These are phyloP conservation scores for Noccaea caerulescens DNA, from an alignment of 345 rosid species.

Conservation along the genomic window DNA sequence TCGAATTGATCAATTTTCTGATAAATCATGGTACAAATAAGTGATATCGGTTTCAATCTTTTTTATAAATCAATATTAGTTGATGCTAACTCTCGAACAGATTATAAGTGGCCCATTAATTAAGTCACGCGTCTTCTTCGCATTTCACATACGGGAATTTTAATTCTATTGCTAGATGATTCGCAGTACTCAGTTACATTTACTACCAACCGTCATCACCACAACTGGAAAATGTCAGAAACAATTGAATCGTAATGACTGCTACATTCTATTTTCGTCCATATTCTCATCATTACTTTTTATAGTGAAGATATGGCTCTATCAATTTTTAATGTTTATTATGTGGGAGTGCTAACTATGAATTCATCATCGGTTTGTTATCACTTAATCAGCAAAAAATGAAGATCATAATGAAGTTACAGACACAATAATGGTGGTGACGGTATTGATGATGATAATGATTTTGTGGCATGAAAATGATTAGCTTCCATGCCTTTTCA, in stretches of 20 bases:
- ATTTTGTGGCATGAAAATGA: neutral
- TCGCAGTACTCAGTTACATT: neutral
- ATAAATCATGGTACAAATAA: too few relatives aligned
- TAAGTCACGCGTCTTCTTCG: neutral
- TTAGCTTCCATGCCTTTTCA: neutral
- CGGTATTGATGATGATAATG: conserved; percentile 16
- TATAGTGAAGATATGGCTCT: neutral
- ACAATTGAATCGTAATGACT: conserved; percentile 7
- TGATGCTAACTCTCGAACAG: too few relatives aligned
- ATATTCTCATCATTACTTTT: neutral
- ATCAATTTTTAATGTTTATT: neutral
- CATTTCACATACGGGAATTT: neutral
- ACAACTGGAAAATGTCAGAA: neutral
- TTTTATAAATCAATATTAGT: too few relatives aligned
- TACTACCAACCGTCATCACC: conserved; percentile 23
- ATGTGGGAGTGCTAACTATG: too few relatives aligned
- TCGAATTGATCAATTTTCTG: too few relatives aligned
- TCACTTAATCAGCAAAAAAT: conserved; percentile 1
- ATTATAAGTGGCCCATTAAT: too few relatives aligned
- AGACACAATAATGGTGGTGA: conserved; percentile 15
- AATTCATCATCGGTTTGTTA: neutral
- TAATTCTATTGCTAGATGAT: conserved; percentile 14
- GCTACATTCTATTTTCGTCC: neutral
- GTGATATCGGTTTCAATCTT: too few relatives aligned
- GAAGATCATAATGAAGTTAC: conserved; percentile 19